Base-by-base conservation (phyloP, 305 asterid genomes). In the Rubia peregrina region DNA sequence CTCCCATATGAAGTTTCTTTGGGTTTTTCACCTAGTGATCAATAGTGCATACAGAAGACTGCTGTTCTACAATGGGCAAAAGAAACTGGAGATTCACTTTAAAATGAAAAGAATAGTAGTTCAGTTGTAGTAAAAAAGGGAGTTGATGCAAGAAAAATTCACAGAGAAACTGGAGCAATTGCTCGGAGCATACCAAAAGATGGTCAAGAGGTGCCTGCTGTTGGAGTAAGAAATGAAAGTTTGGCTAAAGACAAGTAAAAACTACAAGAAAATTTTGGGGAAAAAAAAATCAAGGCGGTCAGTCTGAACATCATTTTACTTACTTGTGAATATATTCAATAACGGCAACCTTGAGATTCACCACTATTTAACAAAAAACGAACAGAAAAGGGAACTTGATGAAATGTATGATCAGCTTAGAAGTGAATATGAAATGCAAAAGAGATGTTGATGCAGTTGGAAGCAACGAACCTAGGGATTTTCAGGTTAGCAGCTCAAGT, bases 311-410 rank as follows among this genome's bases (percentile, higher is more conserved):
- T 43, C 61, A 36, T n/a, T 75, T 38, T 42, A n/a, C 16, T 63
- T 43, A 44, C 56, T 30, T 49, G 69, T 44, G 53, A 67, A 69
- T 40, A 21, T 49, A 10, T 10, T 65, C 56, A 75, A 38, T 71
- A 17, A 40, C 21, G 46, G 51, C 63, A 61, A 38, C 67, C 65
- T 19, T 22, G 62, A 38, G 22, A 49, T 21, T 60, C 11, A 59
- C 55, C 19, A 60, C 67, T 73, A 64, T 77, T 66, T 9, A 43
- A 33, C 46, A 24, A 60, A 75, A 78, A 40, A 59, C 91, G 89
- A 96, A 86, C 98, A 93, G 80, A 93, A 93, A 78, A 85, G 98
- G 77, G 89, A 93, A 79, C 96, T 93, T 21, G 98, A 93, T 73
- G 98, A 93, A 71, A 93, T 93, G 95, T 93, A 93, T 67, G 98